phyloP scores from a whole-genome alignment of 2,329 filamentous ascomycete genomes.

The Whalleya microplaca region DNA sequence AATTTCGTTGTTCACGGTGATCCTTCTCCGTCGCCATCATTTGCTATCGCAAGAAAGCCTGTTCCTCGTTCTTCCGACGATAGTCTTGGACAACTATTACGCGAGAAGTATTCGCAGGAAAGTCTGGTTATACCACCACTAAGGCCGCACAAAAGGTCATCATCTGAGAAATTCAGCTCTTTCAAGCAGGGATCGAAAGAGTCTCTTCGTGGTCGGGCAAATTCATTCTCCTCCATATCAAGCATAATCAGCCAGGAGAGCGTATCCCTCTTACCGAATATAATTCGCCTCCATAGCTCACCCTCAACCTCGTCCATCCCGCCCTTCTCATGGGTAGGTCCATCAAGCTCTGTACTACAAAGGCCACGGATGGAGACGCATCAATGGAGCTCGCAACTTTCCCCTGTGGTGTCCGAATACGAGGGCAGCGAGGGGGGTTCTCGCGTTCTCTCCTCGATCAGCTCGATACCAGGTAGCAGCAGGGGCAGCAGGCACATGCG shows the following conservation, averaged over 20 bases:
- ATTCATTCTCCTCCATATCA: slow-evolving; percentile 59
- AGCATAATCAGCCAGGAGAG: slow-evolving; percentile 57
- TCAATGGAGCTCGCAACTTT: slow-evolving; percentile 67
- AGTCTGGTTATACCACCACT: slow-evolving; percentile 63
- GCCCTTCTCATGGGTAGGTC: slow-evolving; percentile 36
- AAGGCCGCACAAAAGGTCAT: slow-evolving; percentile 49
- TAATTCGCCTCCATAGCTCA: slow-evolving; percentile 41
- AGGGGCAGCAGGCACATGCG: slow-evolving; percentile 58
- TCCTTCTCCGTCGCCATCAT: slow-evolving; percentile 45
- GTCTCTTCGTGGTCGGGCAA: slow-evolving; percentile 51
- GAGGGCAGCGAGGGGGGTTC: slow-evolving; percentile 57
- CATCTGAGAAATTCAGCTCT: slow-evolving; percentile 53
- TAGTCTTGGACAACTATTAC: slow-evolving; percentile 38
- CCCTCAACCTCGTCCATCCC: slow-evolving; percentile 35
- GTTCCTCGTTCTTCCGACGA: slow-evolving; percentile 40
- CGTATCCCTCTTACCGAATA: slow-evolving; percentile 43
- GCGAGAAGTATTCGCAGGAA: slow-evolving; percentile 61
- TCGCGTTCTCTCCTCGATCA: slow-evolving; percentile 49
- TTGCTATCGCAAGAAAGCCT: slow-evolving; percentile 35
- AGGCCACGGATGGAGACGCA: slow-evolving; percentile 52
- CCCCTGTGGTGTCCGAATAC: slow-evolving; percentile 66
- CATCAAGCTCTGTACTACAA: slow-evolving; percentile 23
- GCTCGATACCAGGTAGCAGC: slow-evolving; percentile 47
- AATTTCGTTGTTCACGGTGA: slow-evolving; percentile 60
- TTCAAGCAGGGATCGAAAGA: slow-evolving; percentile 57